A percentile compares a stretch with the other conserved stretches of the same genome.
phyloP scores from a whole-genome alignment of 768 basidiomycete genomes.

The Lentinula sp. region DNA sequence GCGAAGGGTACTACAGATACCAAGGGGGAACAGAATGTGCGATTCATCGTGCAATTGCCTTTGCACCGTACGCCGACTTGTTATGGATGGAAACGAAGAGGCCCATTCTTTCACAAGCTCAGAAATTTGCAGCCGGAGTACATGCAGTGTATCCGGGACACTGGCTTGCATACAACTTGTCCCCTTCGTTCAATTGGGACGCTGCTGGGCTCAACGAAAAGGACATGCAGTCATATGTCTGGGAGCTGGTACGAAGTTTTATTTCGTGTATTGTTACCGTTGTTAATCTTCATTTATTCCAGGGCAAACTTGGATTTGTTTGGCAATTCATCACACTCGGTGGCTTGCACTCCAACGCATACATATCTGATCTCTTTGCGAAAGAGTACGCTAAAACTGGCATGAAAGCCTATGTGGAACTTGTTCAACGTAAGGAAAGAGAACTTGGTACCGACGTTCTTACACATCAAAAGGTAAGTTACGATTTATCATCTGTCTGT shows the following conservation, averaged over 20 bases:
- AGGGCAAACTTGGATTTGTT: conserved; percentile 89
- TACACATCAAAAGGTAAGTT: conserved; percentile 87
- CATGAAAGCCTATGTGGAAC: conserved; percentile 98
- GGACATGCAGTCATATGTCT: conserved; percentile 86
- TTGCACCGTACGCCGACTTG: conserved; percentile 89
- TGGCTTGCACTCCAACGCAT: conserved; percentile 95
- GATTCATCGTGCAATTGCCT: conserved; percentile 85
- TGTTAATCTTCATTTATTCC: neutral
- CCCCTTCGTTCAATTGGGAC: conserved; percentile 92
- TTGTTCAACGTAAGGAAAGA: conserved; percentile 88
- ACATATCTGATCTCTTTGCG: conserved; percentile 93
- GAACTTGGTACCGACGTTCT: conserved; percentile 94
- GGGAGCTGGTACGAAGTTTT: conserved; percentile 50
- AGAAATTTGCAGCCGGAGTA: conserved; percentile 88
- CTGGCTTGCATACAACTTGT: conserved; percentile 96
- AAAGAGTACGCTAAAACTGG: conserved; percentile 85
- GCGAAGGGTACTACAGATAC: conserved; percentile 96
- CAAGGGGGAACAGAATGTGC: conserved; percentile 96
- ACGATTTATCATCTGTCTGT: neutral
- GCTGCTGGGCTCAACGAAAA: conserved; percentile 82
- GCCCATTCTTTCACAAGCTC: conserved; percentile 87
- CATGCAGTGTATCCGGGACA: conserved; percentile 78
- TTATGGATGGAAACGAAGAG: conserved; percentile 98
- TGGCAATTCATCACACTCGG: conserved; percentile 99
- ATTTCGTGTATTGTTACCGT: neutral